Percentiles rank a stretch among this genome's conserved stretches.
Evolutionary conservation across 2,329 filamentous ascomycete species (phyloP).

Genomic region (Talaromyces piceae): DNA sequence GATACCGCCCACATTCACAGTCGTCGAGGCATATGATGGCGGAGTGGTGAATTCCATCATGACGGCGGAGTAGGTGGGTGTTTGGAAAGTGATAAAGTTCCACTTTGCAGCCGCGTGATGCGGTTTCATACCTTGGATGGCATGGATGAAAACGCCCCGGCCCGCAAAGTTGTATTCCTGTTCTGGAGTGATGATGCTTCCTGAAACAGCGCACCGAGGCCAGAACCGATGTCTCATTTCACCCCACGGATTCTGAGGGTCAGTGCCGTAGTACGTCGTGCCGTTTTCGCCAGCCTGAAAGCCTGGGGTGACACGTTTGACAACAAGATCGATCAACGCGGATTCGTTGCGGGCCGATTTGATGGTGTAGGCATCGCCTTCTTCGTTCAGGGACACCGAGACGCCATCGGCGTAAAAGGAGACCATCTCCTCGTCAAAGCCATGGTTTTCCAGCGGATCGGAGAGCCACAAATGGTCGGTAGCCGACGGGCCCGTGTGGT

Average conservation of each 20-base stretch:
- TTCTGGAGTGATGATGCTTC: background rate
- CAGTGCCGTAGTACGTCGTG: background rate
- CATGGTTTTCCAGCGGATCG: background rate
- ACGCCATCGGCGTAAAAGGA: background rate
- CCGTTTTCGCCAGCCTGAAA: background rate
- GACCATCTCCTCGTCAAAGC: background rate
- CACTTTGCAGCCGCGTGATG: background rate
- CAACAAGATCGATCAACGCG: background rate
- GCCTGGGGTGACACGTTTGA: background rate
- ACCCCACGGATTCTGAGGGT: background rate
- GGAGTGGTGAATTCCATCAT: conserved; percentile 1
- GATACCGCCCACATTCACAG: background rate
- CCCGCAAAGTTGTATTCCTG: background rate
- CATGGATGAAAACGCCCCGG: background rate
- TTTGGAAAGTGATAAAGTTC: background rate
- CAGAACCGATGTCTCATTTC: background rate
- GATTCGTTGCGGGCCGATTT: background rate
- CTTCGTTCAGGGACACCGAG: background rate
- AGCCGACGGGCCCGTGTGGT: background rate
- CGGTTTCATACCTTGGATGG: background rate
- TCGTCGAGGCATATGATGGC: background rate
- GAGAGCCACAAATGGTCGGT: background rate
- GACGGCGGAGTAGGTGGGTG: background rate
- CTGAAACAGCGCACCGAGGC: background rate
- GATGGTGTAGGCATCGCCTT: background rate